Evolutionary conservation across 1,139 yeast genomes (phyloP).

Genomic region (Geotrichum restrictum): DNA sequence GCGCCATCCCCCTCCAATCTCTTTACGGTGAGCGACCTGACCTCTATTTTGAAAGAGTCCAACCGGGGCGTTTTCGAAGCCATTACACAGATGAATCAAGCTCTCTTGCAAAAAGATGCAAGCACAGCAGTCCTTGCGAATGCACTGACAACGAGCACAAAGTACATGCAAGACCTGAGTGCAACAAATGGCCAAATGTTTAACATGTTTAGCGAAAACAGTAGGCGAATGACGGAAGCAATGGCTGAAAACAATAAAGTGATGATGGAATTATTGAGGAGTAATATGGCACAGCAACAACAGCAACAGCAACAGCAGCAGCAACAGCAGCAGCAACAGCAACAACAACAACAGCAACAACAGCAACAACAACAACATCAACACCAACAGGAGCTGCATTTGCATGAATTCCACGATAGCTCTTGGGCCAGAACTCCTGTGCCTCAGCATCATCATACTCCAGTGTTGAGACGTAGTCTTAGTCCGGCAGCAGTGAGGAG

Average conservation of each 20-base stretch:
- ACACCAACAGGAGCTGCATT: background rate
- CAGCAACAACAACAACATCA: background rate
- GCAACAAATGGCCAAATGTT: constrained; percentile 4
- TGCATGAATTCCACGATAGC: background rate
- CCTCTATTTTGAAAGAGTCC: background rate
- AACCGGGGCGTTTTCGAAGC: constrained; percentile 7
- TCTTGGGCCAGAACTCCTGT: background rate
- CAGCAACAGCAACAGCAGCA: background rate
- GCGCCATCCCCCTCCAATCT: background rate
- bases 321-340: background rate
- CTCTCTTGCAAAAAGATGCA: constrained; percentile 3
- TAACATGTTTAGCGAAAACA: constrained; percentile 2
- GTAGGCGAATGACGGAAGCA: constrained; percentile 1
- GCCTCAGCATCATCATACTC: background rate
- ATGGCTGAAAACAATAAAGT: constrained; percentile 9
- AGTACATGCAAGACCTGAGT: constrained; percentile 10
- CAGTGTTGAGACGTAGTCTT: too few species aligned
- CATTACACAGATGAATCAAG: constrained; percentile 5
- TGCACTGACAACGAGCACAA: constrained; percentile 1
- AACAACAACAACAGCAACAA: background rate
- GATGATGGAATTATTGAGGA: constrained; percentile 6
- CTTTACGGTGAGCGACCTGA: constrained; percentile 1
- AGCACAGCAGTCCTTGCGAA: constrained; percentile 6
- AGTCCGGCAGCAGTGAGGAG: background rate
- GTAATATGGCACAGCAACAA: background rate